A percentile compares a stretch with the other conserved stretches of the same genome.
phyloP scores from a whole-genome alignment of 2,329 filamentous ascomycete genomes.

The Botrytis elliptica region DNA sequence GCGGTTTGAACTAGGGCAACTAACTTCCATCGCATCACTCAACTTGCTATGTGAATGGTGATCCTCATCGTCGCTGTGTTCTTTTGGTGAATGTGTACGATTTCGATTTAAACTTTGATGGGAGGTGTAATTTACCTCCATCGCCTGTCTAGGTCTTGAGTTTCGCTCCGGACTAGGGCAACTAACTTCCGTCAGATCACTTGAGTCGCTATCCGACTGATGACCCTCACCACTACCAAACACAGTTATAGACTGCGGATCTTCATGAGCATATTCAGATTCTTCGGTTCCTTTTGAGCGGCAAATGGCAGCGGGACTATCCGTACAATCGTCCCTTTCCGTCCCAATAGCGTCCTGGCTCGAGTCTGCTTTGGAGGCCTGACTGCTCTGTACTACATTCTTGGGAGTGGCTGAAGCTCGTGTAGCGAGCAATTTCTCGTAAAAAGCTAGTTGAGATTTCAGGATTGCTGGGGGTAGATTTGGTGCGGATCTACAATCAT shows the following conservation, averaged over 20 bases:
- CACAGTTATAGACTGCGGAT: not conserved
- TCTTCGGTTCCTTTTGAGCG: not conserved
- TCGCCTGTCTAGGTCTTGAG: not conserved
- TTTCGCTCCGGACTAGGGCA: not conserved
- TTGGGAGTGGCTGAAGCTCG: not conserved
- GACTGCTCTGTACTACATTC: not conserved
- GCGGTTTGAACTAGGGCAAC: not conserved
- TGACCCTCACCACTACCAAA: not conserved
- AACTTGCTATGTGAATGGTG: not conserved
- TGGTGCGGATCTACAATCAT: slow-evolving; percentile 37
- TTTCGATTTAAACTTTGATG: not conserved
- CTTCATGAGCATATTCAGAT: not conserved
- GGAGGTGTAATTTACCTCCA: not conserved
- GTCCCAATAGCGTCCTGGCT: not conserved
- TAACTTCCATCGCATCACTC: not conserved
- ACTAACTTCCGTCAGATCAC: not conserved
- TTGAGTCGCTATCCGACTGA: not conserved
- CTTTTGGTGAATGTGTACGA: not conserved
- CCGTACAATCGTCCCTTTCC: not conserved
- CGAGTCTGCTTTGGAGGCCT: not conserved
- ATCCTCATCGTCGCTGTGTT: not conserved
- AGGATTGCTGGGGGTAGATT: slow-evolving; percentile 40
- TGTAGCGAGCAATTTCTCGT: slow-evolving; percentile 2
- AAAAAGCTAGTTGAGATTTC: slow-evolving; percentile 26
- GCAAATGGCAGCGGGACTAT: not conserved